Evolutionary conservation across 164 flowering plant species (phyloP).

Genomic region (Euptelea pleiosperma): DNA sequence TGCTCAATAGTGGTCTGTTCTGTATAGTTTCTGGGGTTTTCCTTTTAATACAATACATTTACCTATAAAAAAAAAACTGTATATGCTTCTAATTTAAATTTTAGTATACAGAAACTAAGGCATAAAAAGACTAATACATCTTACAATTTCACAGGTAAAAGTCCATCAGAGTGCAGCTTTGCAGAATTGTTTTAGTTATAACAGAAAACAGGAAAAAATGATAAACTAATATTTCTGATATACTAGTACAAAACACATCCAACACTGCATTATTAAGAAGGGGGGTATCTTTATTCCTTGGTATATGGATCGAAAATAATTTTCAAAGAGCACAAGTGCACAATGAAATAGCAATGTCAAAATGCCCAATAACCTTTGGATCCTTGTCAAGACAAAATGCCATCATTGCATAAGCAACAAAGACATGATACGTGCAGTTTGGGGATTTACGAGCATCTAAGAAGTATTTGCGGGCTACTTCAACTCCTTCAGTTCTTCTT

Average conservation of each 20-base stretch:
- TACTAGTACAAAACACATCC: not conserved
- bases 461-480: conserved; percentile 95
- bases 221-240: not conserved
- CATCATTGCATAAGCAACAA: conserved; percentile 94
- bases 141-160: not conserved
- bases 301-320: not conserved
- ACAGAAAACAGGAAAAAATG: no score
- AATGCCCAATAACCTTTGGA: conserved; percentile 56
- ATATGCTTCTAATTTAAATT: no score
- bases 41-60: no score
- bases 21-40: no score
- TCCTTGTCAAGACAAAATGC: conserved; percentile 96
- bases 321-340: not conserved
- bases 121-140: no score
- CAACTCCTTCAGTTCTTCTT: conserved; percentile 91
- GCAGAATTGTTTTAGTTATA: not conserved
- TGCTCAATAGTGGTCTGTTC: no score
- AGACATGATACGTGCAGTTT: conserved; percentile 88
- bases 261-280: not conserved
- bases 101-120: no score
- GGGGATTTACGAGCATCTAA: conserved; percentile 87
- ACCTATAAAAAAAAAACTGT: no score
- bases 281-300: not conserved
- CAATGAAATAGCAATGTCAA: conserved; percentile 1
- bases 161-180: not conserved